Base-by-base conservation (phyloP, 1,284 basidiomycete genomes). In the Ceratobasidium sp. region DNA sequence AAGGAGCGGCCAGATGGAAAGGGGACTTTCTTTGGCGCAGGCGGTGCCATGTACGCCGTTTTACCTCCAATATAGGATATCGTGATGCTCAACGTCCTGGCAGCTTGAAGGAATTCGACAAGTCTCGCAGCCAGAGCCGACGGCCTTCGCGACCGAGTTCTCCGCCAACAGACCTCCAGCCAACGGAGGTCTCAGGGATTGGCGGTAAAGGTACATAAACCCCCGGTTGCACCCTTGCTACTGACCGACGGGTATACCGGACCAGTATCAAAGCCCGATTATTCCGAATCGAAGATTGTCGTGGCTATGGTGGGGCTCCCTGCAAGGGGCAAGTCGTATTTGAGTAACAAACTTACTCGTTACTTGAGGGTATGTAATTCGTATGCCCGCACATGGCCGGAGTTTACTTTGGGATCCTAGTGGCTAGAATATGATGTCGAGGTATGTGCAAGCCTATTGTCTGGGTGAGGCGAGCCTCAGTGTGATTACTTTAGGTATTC, bases 341-440 rank as follows among this genome's bases (percentile, higher is more conserved):
- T 93, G 47, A 89, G 87, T 75, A 93, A 93, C 78, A 91, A 90
- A 78, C 83, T 93, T 71, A 90, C 85, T 84, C 81, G 91, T 66
- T 93, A 93, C 75, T 80, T 93, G 36, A 86, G 87, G 75, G 90
- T 88, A 64, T 71, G 82, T 72, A 44, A 16, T 30, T 36, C 39
- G 52, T 21, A 16, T 36, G 46, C 23, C n/a, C 13, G 27, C 41
- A 30, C 11, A 53, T 41, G 74, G 46, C 68, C 42, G 30, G 19
- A 33, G 21, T 68, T 74, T 19, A 73, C 33, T 56, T 36, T 66
- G 39, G 27, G 8, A 33, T 42, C 60, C 3, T 74, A 97, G 93
- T 99, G 97, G 97, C 84, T 99, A 53, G 97, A 99, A 78, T 99
- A 98, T 78, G 87, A 96, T 73, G 97, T 99, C 70, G 93, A 97